phyloP scores from a whole-genome alignment of 2,329 filamentous ascomycete species.

The Nigrograna mackinnonii region DNA sequence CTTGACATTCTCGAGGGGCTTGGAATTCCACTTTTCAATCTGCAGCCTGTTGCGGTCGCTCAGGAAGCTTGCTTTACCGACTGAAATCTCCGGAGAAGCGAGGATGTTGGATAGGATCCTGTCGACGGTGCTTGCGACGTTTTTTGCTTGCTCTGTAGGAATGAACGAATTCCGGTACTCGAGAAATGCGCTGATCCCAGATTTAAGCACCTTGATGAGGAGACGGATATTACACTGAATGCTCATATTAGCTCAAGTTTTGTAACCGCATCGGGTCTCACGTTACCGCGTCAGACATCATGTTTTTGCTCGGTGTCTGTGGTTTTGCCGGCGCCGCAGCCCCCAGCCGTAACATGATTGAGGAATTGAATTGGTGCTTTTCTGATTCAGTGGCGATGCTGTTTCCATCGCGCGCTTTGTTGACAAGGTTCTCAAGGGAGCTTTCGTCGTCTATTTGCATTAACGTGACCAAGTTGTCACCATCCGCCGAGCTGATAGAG shows the following conservation, averaged over 20 bases:
- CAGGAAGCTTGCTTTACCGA: slow-evolving; percentile 12
- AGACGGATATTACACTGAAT: slow-evolving; percentile 22
- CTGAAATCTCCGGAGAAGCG: slow-evolving; percentile 5
- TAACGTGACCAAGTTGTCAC: slow-evolving; percentile 5
- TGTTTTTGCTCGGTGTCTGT: slow-evolving; percentile 3
- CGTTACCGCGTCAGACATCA: slow-evolving; percentile 18
- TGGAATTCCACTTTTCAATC: slow-evolving; percentile 23
- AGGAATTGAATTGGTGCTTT: slow-evolving; percentile 15
- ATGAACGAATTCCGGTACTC: slow-evolving; percentile 25
- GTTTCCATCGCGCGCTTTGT: slow-evolving; percentile 1
- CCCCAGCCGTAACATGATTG: slow-evolving; percentile 17
- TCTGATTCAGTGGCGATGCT: neutral
- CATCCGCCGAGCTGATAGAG: neutral
- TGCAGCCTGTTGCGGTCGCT: slow-evolving; percentile 21
- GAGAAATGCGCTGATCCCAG: slow-evolving; percentile 20
- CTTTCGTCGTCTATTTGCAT: slow-evolving; percentile 10
- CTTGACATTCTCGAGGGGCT: slow-evolving; percentile 13
- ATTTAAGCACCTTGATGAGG: slow-evolving; percentile 22
- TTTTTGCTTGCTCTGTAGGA: slow-evolving; percentile 25
- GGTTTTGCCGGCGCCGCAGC: neutral
- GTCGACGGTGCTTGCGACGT: slow-evolving; percentile 24
- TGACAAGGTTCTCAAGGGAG: slow-evolving; percentile 11
- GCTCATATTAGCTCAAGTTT: no score
- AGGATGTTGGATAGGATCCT: slow-evolving; percentile 15
- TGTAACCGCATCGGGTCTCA: no score